Percentiles rank a stretch among this genome's conserved stretches.
These are phyloP conservation scores for Starmerella geochares DNA, from an alignment of 805 yeast genomes.

Conservation along the genomic window DNA sequence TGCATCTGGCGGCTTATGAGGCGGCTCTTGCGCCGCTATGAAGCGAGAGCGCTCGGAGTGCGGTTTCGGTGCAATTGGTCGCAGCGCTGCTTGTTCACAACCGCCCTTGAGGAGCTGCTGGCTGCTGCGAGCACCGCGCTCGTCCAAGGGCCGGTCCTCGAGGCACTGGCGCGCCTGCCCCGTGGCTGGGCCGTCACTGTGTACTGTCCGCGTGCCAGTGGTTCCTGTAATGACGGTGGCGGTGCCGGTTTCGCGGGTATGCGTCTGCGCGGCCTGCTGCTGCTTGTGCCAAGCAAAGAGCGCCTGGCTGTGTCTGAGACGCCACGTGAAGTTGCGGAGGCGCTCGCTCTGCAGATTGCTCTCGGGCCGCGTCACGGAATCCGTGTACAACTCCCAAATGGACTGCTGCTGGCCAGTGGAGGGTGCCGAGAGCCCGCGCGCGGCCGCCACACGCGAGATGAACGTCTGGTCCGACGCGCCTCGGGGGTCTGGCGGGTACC, in stretches of 20 bases:
- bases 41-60: background rate
- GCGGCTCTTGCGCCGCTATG: background rate
- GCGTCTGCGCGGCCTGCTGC: background rate
- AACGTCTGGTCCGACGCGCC: background rate
- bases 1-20: background rate
- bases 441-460: background rate
- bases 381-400: slow-evolving; percentile 15
- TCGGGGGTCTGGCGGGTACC: background rate
- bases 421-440: background rate
- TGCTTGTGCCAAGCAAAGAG: slow-evolving; percentile 10
- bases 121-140: too few species aligned
- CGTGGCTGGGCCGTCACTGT: too few species aligned
- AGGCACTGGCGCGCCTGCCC: too few species aligned
- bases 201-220: too few species aligned
- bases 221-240: too few species aligned
- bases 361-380: background rate
- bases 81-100: too few species aligned
- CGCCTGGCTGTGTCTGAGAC: slow-evolving; percentile 14
- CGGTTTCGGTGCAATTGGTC: too few species aligned
- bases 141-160: too few species aligned
- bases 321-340: slow-evolving; percentile 18
- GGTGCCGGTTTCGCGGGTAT: background rate
- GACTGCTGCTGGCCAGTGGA: background rate
- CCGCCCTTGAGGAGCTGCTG: too few species aligned
- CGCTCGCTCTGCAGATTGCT: background rate